A percentile compares a stretch with the other conserved stretches of the same genome.
These are phyloP conservation scores for Mayamaea pseudoterrestris DNA, from an alignment of 108 stramenopile species.

Conservation along the genomic window DNA sequence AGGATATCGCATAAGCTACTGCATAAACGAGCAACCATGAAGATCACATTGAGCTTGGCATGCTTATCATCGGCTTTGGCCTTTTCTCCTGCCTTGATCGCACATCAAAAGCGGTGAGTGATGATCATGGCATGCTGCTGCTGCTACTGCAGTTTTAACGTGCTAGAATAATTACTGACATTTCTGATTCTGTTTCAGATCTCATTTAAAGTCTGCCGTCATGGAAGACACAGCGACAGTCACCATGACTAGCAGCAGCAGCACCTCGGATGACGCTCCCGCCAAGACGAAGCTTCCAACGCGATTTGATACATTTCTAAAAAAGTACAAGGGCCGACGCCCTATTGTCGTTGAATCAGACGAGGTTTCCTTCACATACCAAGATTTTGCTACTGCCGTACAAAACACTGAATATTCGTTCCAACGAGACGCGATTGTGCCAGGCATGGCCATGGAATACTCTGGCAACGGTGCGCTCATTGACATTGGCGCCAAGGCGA, in stretches of 20 bases:
- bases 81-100: not conserved
- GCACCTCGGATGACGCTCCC: not conserved
- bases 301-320: conserved; percentile 70
- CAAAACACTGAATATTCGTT: conserved; percentile 64
- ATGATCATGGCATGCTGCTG: too few relatives aligned
- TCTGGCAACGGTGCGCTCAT: conserved; percentile 57
- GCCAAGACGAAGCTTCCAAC: conserved; percentile 16
- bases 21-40: too few relatives aligned
- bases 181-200: not conserved
- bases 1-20: too few relatives aligned
- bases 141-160: too few relatives aligned
- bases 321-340: conserved; percentile 61
- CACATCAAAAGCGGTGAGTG: too few relatives aligned
- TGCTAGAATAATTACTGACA: too few relatives aligned
- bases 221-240: conserved; percentile 4
- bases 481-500: conserved; percentile 91
- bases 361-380: conserved; percentile 58
- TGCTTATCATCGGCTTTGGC: not conserved
- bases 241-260: not conserved
- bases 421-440: conserved; percentile 74
- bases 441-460: conserved; percentile 68
- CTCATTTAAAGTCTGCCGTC: conserved; percentile 5
- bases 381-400: conserved; percentile 62
- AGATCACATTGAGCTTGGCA: too few relatives aligned
- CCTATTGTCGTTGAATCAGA: conserved; percentile 4